Percentiles rank a stretch among this genome's conserved stretches.
phyloP scores from a whole-genome alignment of 116 monocot genomes.

The Trichopus zeylanicus region DNA sequence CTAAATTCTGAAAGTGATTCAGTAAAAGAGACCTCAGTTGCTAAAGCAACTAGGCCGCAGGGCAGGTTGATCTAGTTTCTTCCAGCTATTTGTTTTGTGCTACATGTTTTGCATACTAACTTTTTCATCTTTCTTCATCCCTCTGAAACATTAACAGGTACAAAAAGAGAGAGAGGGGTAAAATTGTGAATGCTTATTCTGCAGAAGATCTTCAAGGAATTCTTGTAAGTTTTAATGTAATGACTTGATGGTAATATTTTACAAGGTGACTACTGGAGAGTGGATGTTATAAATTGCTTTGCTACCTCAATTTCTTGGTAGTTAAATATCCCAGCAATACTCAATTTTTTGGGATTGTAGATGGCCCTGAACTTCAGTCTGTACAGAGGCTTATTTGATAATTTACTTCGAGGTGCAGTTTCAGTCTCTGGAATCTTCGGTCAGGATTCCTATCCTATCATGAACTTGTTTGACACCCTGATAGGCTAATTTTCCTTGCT shows the following conservation, averaged over 20 bases:
- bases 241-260: neutral
- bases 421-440: no score
- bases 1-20: conserved; percentile 17
- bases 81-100: neutral
- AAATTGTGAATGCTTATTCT: conserved; percentile 71
- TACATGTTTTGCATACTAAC: neutral
- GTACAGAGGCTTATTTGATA: no score
- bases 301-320: no score
- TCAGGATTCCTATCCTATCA: no score
- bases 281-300: neutral
- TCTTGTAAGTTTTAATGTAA: conserved; percentile 34
- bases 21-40: conserved; percentile 16
- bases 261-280: neutral
- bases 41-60: conserved; percentile 78
- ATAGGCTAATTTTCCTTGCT: no score
- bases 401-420: no score
- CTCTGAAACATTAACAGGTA: conserved; percentile 42
- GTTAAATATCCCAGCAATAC: no score
- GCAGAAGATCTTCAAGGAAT: conserved; percentile 90
- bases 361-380: no score
- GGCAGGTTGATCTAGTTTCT: conserved; percentile 52
- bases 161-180: conserved; percentile 89
- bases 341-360: no score
- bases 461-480: no score
- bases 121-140: conserved; percentile 5